Evolutionary conservation across 2,329 filamentous ascomycete genomes (phyloP).

Genomic region (Arthrocladium fulminans): DNA sequence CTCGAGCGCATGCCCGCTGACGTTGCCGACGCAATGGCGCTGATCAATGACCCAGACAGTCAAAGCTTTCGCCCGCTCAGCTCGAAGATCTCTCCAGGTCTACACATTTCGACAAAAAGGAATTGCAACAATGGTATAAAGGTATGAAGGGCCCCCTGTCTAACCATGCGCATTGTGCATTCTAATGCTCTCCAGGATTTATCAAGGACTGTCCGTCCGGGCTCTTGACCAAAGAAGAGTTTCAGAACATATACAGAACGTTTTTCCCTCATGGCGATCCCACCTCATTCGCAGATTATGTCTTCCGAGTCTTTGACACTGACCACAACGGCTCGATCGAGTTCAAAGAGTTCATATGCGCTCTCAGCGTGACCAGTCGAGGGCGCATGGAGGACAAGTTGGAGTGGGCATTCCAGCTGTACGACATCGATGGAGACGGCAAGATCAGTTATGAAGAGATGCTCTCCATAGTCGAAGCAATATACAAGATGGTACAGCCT

Average conservation of each 20-base stretch:
- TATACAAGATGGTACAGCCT: conserved; percentile 89
- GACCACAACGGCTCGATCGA: conserved; percentile 97
- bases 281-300: conserved; percentile 94
- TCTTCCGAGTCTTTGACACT: conserved; percentile 97
- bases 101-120: conserved; percentile 99
- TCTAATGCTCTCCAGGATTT: conserved; percentile 47
- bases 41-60: conserved; percentile 57
- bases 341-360: conserved; percentile 99
- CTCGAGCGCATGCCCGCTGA: background rate
- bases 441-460: conserved; percentile 99
- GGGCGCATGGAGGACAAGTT: conserved; percentile 99
- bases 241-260: conserved; percentile 98
- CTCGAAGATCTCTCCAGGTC: conserved; percentile 90
- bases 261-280: conserved; percentile 99
- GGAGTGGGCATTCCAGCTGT: conserved; percentile 98
- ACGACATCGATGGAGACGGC: conserved; percentile 97
- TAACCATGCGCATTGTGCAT: background rate
- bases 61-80: conserved; percentile 94
- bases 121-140: conserved; percentile 99
- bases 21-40: background rate
- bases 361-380: conserved; percentile 88
- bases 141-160: conserved; percentile 48
- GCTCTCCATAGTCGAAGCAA: conserved; percentile 96
- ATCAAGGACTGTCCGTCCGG: conserved; percentile 96
- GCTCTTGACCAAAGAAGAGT: conserved; percentile 95